Evolutionary conservation across 768 basidiomycete species (phyloP).

Genomic region (Russula sp.): DNA sequence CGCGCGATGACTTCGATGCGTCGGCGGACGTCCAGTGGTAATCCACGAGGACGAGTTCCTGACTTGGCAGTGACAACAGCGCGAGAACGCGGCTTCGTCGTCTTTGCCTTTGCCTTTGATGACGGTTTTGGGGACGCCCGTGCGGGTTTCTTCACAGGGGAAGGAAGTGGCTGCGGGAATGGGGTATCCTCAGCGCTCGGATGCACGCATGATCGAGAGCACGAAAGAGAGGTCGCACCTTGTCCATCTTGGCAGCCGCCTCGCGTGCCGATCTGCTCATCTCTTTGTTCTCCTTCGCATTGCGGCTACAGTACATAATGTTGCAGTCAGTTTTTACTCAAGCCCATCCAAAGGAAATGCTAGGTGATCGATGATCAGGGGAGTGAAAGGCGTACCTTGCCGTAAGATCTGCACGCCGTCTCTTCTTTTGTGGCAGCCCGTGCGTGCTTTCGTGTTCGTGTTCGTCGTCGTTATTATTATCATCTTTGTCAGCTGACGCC

Average conservation of each 20-base stretch:
- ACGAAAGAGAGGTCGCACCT: background rate
- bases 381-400: background rate
- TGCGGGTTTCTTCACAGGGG: constrained; percentile 2
- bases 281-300: constrained; percentile 15
- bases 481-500: background rate
- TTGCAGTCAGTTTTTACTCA: background rate
- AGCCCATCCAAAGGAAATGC: background rate
- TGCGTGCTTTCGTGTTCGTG: background rate
- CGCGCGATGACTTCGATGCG: constrained; percentile 17
- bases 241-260: background rate
- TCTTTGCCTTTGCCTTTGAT: background rate
- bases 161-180: constrained; percentile 10
- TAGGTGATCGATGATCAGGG: too few relatives aligned
- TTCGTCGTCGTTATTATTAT: constrained; percentile 4
- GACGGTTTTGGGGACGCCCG: background rate
- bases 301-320: constrained; percentile 1
- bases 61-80: background rate
- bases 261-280: constrained; percentile 3
- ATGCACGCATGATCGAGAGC: background rate
- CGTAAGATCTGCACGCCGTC: background rate
- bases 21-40: constrained; percentile 12
- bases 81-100: constrained; percentile 4
- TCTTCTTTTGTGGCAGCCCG: constrained; percentile 8
- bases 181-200: background rate
- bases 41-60: constrained; percentile 7